Base-by-base conservation (phyloP, 1,284 basidiomycete genomes). In the Moesziomyces globuligerus region DNA sequence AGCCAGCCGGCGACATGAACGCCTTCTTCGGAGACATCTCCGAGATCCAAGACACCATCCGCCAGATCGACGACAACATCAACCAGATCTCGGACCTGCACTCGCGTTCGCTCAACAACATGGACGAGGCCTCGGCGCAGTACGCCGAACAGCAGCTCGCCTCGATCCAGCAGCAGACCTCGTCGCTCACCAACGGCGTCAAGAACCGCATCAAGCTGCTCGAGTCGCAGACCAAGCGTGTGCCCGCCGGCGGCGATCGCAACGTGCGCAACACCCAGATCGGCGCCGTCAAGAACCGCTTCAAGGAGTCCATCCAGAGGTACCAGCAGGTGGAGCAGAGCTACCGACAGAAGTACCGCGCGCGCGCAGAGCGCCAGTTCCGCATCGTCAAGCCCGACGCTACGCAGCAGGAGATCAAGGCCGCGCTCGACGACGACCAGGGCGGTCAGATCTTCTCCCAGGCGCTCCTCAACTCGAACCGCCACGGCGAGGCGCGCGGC, bases 331-430 rank as follows among this genome's bases (percentile, higher is more conserved):
- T 96, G 23, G 96, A 99, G 85, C 91, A 94, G 83, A 90, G 92
- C 80, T 93, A 91, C 83, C 89, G 95, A 58, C 87, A 90, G 73
- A 94, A 92, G 85, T 94, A 96, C 84, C 93, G 93, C 84, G 92
- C 94, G 83, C 87, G 94, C 42, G 89, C 95, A 86, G 94, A 95
- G 85, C 88, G 96, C 68, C 96, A 98, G 85, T 95, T 91, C 86
- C 93, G 90, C 85, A 98, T 98, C 89, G 83, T 83, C 68, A 95
- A 96, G 85, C 93, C 93, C 7, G 89, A 94, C 78, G 93, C 93
- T 3, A 90, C 92, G 15, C 87, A 88, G 4, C 89, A 92, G 57
- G 93, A 97, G 83, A 86, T 97, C 54, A 84, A 86, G 45, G 88
- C 82, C 21, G 84, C 89, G 6, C 88, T 92, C n/a, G 88, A 91